phyloP scores from a whole-genome alignment of 2,329 filamentous ascomycete species.

The Calonectria naviculata region DNA sequence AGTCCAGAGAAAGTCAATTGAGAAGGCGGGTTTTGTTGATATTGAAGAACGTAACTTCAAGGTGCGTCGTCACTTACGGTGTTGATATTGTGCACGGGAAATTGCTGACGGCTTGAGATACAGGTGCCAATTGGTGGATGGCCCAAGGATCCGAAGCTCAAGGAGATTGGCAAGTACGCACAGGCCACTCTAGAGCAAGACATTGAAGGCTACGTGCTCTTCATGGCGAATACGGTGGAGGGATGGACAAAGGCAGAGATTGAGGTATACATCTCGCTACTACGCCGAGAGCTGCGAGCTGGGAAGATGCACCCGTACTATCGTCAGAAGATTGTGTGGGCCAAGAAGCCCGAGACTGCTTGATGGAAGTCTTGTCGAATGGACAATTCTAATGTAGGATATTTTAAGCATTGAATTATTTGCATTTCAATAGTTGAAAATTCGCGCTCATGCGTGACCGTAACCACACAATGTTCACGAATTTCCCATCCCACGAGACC shows the following conservation, averaged over 20 bases:
- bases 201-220: constrained; percentile 31
- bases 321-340: constrained; percentile 28
- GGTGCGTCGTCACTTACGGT: neutral
- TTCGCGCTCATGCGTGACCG: too few species aligned
- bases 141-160: constrained; percentile 17
- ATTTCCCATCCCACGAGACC: too few species aligned
- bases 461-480: too few species aligned
- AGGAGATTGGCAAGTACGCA: constrained; percentile 24
- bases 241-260: constrained; percentile 33
- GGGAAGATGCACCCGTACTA: constrained; percentile 33
- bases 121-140: constrained; percentile 31
- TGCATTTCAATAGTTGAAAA: too few species aligned
- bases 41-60: constrained; percentile 27
- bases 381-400: too few species aligned
- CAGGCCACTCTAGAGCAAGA: constrained; percentile 34
- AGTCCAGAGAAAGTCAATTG: constrained; percentile 21
- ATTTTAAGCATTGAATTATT: too few species aligned
- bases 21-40: constrained; percentile 21
- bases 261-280: constrained; percentile 29
- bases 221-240: constrained; percentile 30
- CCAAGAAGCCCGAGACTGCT: constrained; percentile 5
- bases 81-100: rapidly evolving
- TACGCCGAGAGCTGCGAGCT: constrained; percentile 29
- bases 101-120: neutral
- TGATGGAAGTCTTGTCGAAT: too few species aligned